Percentiles rank a stretch among this genome's conserved stretches.
These are phyloP conservation scores for Agrocybe pediades DNA, from an alignment of 768 basidiomycete genomes.

Conservation along the genomic window DNA sequence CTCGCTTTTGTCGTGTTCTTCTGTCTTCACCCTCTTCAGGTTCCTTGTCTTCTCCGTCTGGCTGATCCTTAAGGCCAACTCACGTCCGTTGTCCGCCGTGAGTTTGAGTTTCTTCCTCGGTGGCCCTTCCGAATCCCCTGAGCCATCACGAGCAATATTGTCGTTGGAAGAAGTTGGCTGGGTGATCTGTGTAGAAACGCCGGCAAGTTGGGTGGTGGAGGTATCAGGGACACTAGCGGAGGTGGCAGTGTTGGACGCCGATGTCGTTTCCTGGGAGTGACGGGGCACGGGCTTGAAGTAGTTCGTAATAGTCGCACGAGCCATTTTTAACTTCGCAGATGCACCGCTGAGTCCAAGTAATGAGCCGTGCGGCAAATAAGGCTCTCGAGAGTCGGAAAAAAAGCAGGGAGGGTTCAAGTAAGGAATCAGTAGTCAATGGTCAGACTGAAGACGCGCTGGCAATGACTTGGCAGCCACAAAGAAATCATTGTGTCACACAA, in stretches of 20 bases:
- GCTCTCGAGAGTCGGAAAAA: too few species aligned
- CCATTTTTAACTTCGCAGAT: background rate
- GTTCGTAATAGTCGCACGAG: background rate
- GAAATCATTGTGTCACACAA: too few species aligned
- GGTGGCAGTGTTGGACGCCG: background rate
- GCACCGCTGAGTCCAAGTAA: background rate
- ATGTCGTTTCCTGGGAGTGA: background rate
- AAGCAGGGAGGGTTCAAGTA: too few species aligned
- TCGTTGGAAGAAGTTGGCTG: background rate
- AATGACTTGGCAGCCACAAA: too few species aligned
- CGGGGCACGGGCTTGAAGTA: background rate
- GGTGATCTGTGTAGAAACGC: too few species aligned
- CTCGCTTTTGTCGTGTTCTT: background rate
- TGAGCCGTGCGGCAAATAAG: too few species aligned
- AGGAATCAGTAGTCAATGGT: too few species aligned
- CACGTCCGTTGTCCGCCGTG: constrained; percentile 1
- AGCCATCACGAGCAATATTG: too few species aligned
- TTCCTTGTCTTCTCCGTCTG: background rate
- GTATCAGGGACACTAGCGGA: background rate
- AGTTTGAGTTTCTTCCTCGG: constrained; percentile 1
- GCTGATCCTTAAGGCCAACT: background rate
- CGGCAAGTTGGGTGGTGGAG: too few species aligned
- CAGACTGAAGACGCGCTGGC: too few species aligned
- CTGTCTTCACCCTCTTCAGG: constrained; percentile 5
- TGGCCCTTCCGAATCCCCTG: background rate